These are phyloP conservation scores for Aechmea fasciata DNA, from an alignment of 176 grass and related monocot genomes.

Conservation along the genomic window DNA sequence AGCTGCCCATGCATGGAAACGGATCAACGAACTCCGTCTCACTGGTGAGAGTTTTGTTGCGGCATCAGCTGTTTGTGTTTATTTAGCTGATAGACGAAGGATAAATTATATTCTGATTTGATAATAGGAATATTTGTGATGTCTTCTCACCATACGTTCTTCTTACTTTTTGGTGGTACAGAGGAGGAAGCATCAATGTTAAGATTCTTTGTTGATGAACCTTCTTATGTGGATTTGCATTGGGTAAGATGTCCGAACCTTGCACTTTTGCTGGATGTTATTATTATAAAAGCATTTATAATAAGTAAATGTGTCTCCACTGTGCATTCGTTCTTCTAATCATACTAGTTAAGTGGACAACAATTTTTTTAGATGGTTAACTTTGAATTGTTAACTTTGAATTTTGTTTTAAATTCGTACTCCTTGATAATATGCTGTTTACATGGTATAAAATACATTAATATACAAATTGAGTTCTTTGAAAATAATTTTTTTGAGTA, in stretches of 20 bases:
- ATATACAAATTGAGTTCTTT: too few species aligned
- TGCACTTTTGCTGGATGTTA: neutral
- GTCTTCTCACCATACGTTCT: neutral
- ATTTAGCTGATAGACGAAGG: neutral
- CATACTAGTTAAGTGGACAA: too few species aligned
- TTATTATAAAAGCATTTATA: neutral
- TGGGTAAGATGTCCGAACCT: constrained; percentile 43
- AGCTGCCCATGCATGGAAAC: constrained; percentile 64
- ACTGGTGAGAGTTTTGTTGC: constrained; percentile 38
- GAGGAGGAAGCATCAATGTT: constrained; percentile 78
- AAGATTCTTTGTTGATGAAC: constrained; percentile 73
- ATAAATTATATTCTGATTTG: too few species aligned
- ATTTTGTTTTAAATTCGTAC: too few species aligned
- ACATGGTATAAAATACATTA: too few species aligned
- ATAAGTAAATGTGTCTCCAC: neutral
- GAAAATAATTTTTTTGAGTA: too few species aligned
- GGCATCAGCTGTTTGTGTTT: neutral
- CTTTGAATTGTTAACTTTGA: too few species aligned
- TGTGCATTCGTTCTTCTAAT: too few species aligned
- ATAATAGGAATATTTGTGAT: neutral
- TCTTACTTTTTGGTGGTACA: constrained; percentile 27
- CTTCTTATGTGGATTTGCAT: constrained; percentile 85
- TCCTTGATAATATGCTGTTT: too few species aligned
- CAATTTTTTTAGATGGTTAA: too few species aligned
- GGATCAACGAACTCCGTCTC: constrained; percentile 67